Evolutionary conservation across 2,329 filamentous ascomycete species (phyloP).

Genomic region (Dryadomyces sulphureus): DNA sequence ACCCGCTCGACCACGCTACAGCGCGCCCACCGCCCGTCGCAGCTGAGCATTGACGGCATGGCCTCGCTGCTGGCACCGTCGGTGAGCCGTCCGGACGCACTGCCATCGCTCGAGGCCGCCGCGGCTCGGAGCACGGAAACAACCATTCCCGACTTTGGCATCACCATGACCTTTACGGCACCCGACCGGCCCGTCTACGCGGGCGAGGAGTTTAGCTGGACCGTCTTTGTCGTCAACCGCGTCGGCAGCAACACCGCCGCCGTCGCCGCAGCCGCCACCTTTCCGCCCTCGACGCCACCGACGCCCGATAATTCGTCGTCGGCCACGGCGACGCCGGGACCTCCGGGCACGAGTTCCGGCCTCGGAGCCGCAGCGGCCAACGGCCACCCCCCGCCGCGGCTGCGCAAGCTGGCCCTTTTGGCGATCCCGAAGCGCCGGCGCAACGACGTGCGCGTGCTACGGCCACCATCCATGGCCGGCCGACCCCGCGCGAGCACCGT

Average conservation of each 20-base stretch:
- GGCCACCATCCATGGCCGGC: slow-evolving; percentile 36
- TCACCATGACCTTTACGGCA: slow-evolving; percentile 61
- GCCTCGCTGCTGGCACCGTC: slow-evolving; percentile 43
- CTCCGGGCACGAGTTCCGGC: no score
- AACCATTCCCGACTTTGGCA: slow-evolving; percentile 45
- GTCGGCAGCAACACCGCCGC: slow-evolving; percentile 11
- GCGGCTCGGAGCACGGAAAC: slow-evolving; percentile 27
- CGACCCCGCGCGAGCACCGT: slow-evolving; percentile 2
- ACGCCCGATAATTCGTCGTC: not conserved
- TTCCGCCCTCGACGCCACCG: not conserved
- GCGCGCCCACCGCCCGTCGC: slow-evolving; percentile 45
- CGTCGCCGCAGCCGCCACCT: not conserved
- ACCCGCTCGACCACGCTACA: slow-evolving; percentile 40
- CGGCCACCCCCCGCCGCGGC: slow-evolving; percentile 15
- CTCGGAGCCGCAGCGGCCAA: no score
- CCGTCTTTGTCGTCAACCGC: slow-evolving; percentile 64
- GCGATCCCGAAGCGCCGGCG: slow-evolving; percentile 51
- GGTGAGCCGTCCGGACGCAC: slow-evolving; percentile 41
- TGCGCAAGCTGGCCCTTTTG: slow-evolving; percentile 56
- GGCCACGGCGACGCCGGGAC: no score
- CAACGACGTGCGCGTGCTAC: slow-evolving; percentile 35
- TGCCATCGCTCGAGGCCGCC: slow-evolving; percentile 44
- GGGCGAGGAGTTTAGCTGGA: slow-evolving; percentile 57
- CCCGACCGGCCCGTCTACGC: slow-evolving; percentile 40
- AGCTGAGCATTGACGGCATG: slow-evolving; percentile 46